Conservation (phyloP, 176 grass and related monocot genomes). For the Zizania latifolia region DNA sequence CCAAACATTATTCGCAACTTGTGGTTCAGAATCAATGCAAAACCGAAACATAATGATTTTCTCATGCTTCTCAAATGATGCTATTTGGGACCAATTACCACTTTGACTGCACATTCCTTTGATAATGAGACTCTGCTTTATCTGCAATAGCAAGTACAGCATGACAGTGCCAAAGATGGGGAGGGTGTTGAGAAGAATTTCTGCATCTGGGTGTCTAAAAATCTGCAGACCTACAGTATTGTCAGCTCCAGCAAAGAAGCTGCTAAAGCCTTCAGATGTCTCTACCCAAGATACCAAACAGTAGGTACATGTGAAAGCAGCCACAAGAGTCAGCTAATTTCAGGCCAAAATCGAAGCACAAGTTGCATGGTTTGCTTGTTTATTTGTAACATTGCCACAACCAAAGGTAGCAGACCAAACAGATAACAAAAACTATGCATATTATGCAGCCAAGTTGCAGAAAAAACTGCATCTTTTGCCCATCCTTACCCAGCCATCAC, state of each 20-base stretch:
- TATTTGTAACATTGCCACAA: no score
- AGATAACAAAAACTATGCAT: not conserved
- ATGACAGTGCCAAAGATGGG: not conserved
- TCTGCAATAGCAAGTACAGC: not conserved
- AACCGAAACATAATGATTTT: not conserved
- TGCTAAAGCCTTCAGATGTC: not conserved
- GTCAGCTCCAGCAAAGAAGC: not conserved
- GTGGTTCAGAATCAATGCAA: not conserved
- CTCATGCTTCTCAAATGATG: not conserved
- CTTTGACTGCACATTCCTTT: not conserved
- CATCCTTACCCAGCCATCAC: not conserved
- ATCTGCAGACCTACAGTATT: not conserved
- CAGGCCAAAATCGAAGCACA: not conserved
- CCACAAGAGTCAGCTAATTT: not conserved
- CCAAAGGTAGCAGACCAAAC: no score
- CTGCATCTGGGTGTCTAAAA: not conserved
- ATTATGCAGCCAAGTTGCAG: slow-evolving; percentile 23
- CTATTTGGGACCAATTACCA: not conserved
- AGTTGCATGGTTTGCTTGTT: slow-evolving; percentile 5
- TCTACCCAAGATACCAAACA: not conserved
- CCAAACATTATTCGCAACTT: not conserved
- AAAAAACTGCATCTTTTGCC: not conserved
- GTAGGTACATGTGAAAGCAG: not conserved
- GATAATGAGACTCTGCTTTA: not conserved
- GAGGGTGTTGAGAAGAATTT: not conserved